Percentiles rank a stretch among this genome's conserved stretches.
Conservation (phyloP, 164 flowering plant genomes). For the Piper betle region DNA sequence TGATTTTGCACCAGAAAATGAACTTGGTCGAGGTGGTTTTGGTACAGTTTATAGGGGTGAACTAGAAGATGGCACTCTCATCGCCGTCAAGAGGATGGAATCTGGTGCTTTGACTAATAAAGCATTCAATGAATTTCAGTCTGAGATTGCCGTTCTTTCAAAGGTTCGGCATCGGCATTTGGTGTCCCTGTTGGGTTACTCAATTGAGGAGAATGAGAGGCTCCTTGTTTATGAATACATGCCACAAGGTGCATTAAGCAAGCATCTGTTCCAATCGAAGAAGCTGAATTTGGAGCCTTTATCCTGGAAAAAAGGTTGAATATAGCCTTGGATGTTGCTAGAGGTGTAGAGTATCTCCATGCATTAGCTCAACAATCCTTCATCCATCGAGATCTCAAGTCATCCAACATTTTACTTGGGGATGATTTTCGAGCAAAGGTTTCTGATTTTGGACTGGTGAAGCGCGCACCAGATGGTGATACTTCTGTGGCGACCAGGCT, state of each 20-base stretch:
- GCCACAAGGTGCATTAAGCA: not conserved
- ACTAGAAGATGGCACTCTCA: conserved; percentile 1
- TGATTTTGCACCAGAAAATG: conserved; percentile 1
- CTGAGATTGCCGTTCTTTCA: conserved; percentile 5
- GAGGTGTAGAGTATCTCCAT: conserved; percentile 26
- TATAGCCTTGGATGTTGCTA: conserved; percentile 4
- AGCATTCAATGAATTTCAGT: conserved; percentile 2
- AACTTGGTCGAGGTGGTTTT: conserved; percentile 5
- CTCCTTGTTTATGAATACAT: not conserved
- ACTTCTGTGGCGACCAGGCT: conserved; percentile 34
- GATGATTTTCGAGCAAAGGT: conserved; percentile 35
- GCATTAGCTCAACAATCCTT: conserved; percentile 47
- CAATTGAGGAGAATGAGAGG: conserved; percentile 1
- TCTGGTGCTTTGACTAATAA: conserved; percentile 1
- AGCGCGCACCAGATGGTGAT: conserved; percentile 26
- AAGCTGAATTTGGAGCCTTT: not conserved
- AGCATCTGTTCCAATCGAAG: conserved; percentile 5
- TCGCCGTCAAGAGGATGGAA: conserved; percentile 7
- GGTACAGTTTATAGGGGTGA: conserved; percentile 4
- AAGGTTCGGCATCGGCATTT: conserved; percentile 5
- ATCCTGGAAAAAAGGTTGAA: conserved; percentile 4
- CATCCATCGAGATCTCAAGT: conserved; percentile 43
- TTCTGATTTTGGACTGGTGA: conserved; percentile 33
- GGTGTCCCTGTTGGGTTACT: conserved; percentile 4
- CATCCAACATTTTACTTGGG: conserved; percentile 30